Conservation (phyloP, 2,329 filamentous ascomycete genomes). For the Botrytis deweyae region DNA sequence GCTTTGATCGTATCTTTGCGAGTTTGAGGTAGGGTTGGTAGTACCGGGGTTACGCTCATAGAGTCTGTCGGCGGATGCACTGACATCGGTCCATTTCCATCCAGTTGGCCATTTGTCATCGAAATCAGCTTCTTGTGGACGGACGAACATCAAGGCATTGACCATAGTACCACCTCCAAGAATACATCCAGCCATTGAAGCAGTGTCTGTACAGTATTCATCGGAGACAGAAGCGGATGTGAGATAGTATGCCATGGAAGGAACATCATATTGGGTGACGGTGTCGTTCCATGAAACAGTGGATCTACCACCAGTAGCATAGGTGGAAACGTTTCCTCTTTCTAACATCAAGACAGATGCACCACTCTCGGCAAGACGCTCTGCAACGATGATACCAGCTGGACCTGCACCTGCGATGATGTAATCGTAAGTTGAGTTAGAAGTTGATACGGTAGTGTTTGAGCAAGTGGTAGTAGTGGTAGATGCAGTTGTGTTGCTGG, state of each 20-base stretch:
- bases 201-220: slow-evolving; percentile 44
- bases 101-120: slow-evolving; percentile 65
- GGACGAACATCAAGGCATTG: slow-evolving; percentile 67
- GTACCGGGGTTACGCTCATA: slow-evolving; percentile 70
- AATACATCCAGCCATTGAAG: slow-evolving; percentile 68
- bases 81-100: slow-evolving; percentile 66
- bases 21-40: slow-evolving; percentile 61
- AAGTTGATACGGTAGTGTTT: slow-evolving; percentile 5
- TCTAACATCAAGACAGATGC: slow-evolving; percentile 22
- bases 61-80: slow-evolving; percentile 56
- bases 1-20: slow-evolving; percentile 62
- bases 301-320: slow-evolving; percentile 17
- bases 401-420: slow-evolving; percentile 20
- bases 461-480: not conserved
- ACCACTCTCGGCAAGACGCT: slow-evolving; percentile 19
- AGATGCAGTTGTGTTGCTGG: slow-evolving; percentile 12
- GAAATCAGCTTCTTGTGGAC: slow-evolving; percentile 63
- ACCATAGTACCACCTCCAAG: slow-evolving; percentile 56
- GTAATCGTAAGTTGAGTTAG: slow-evolving; percentile 17
- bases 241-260: slow-evolving; percentile 20
- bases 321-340: slow-evolving; percentile 20
- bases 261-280: slow-evolving; percentile 20
- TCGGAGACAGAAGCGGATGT: slow-evolving; percentile 6
- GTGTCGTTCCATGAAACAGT: slow-evolving; percentile 20
- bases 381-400: slow-evolving; percentile 21